Percentiles rank a stretch among this genome's conserved stretches.
Evolutionary conservation across 2,329 filamentous ascomycete species (phyloP).

Genomic region (Blastomyces emzantsi): DNA sequence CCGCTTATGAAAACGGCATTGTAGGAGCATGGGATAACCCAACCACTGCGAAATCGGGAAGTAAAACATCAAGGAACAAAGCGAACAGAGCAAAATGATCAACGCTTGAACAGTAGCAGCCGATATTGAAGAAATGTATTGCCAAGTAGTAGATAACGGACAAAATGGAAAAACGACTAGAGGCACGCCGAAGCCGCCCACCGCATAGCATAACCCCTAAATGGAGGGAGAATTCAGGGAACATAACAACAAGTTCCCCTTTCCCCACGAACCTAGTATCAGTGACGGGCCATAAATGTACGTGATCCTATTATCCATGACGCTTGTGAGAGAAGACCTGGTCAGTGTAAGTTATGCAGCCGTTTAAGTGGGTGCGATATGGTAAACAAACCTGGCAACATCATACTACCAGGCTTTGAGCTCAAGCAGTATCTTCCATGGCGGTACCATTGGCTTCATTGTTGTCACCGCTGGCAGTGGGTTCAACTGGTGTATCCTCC

Average conservation of each 20-base stretch:
- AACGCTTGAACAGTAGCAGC: not conserved
- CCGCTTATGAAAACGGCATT: not conserved
- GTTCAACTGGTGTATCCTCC: not conserved
- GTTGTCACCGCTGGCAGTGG: not conserved
- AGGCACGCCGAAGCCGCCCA: not conserved
- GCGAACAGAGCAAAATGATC: not conserved
- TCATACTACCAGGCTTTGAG: not conserved
- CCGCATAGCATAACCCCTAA: not conserved
- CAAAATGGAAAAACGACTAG: not conserved
- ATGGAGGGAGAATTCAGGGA: not conserved
- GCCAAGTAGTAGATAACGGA: not conserved
- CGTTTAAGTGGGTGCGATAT: not conserved
- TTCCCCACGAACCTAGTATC: not conserved
- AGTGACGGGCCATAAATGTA: not conserved
- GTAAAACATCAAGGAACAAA: not conserved
- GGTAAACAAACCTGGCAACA: not conserved
- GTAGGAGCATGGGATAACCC: not conserved
- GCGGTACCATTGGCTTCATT: not conserved
- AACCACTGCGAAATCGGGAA: not conserved
- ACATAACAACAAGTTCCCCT: not conserved
- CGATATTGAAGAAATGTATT: not conserved
- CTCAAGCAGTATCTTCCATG: not conserved
- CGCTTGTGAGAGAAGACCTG: not conserved
- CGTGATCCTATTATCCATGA: not conserved
- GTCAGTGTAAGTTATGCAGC: not conserved